Base-by-base conservation (phyloP, 192 early-diverging fungal species). In the Coemansia sp. region DNA sequence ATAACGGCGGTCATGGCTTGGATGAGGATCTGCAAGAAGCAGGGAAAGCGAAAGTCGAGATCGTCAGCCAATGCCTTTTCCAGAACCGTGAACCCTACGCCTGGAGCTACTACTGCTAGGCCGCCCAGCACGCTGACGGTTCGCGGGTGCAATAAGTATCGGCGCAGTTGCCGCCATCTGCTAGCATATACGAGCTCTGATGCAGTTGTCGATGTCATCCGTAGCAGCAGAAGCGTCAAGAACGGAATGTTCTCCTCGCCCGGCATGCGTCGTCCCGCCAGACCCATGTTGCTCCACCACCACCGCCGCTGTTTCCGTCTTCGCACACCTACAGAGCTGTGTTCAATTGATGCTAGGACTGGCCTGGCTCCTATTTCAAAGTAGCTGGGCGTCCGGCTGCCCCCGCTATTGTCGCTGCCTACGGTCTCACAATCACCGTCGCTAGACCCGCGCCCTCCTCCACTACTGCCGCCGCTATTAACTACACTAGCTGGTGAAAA, bases 31-130 rank as follows among this genome's bases (percentile, higher is more conserved):
- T 73, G 78, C 70, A 73, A 46, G 40, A 75, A 50, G 19, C 68
- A 68, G 9, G 78, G 73, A 17, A 51, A 62, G 3, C 70, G 59
- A 27, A 75, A 73, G 11, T 35, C 60, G 29, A 64, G 34, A 4
- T 66, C 63, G 27, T 81, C 78, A 0, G 63, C 69, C 4, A 81
- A 11, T 16, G 67, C 54, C 69, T 75, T 75, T 53, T 75, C 66
- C 40, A 71, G 27, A 7, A 66, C 40, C 2, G 70, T 39, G 24
- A 48, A 69, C 10, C 24, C 67, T 1, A 76, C 53, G 0, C 41
- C 40, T 8, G 59, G 65, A 2, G 11, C 68, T 4, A 71, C 64
- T 27, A 67, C 42, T 3, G 62, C 50, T 13, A 60, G 21, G 4
- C 69, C 68, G 54, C 74, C 69, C 7, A 70, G 24, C 4, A 77